These are phyloP conservation scores for Penicillium turbatum DNA, from an alignment of 495 filamentous ascomycete genomes.

Conservation along the genomic window DNA sequence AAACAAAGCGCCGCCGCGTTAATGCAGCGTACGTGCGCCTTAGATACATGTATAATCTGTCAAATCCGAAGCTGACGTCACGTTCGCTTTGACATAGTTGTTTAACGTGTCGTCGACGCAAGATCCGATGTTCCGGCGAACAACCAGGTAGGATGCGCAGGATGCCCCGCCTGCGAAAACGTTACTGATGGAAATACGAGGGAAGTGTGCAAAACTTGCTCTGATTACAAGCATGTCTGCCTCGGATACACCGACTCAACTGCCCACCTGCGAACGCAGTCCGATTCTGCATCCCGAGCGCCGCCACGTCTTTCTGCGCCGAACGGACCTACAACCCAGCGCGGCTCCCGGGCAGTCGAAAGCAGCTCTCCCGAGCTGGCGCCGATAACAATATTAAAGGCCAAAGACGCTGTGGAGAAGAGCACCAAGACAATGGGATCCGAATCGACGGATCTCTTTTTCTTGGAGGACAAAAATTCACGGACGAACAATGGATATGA, in stretches of 20 bases:
- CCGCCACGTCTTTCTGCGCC: conserved; percentile 20
- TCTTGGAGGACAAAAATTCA: conserved; percentile 19
- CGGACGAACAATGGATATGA: conserved; percentile 32
- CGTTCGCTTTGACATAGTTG: conserved; percentile 46
- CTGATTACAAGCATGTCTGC: conserved; percentile 68
- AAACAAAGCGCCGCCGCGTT: conserved; percentile 74
- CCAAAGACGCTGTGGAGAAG: conserved; percentile 12
- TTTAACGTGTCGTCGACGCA: conserved; percentile 75
- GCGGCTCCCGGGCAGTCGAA: conserved; percentile 19
- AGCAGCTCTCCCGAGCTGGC: conserved; percentile 31
- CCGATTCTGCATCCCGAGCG: conserved; percentile 30
- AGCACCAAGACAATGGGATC: conserved; percentile 17
- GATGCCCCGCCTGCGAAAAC: background rate
- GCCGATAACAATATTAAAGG: conserved; percentile 4
- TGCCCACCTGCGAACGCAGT: conserved; percentile 52
- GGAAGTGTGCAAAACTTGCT: conserved; percentile 64
- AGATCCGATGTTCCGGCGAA: conserved; percentile 79
- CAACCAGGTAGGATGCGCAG: conserved; percentile 48
- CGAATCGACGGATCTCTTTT: conserved; percentile 19
- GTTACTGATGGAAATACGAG: background rate
- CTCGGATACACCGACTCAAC: conserved; percentile 66
- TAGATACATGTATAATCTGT: background rate
- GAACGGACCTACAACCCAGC: conserved; percentile 19
- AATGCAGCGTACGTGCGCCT: conserved; percentile 65
- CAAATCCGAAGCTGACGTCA: conserved; percentile 19